Evolutionary conservation across 352 stramenopile species (phyloP).

Genomic region (Phytophthora hibernalis): DNA sequence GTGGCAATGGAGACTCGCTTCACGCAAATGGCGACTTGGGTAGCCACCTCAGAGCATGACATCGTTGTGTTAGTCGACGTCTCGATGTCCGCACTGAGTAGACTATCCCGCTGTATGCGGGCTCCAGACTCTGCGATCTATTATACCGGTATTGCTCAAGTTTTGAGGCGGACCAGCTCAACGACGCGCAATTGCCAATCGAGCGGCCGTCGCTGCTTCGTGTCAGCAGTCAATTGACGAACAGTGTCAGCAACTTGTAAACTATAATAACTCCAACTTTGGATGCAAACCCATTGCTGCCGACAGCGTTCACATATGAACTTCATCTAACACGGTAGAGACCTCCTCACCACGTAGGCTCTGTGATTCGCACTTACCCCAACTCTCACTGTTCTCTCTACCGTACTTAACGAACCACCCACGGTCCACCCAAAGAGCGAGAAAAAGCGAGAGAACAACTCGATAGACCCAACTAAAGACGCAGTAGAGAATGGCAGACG

Average conservation of each 20-base stretch:
- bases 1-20: background rate
- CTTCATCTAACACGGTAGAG: no score
- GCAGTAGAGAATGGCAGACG: slow-evolving; percentile 58
- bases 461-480: slow-evolving; percentile 12
- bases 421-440: slow-evolving; percentile 9
- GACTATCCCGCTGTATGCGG: no score
- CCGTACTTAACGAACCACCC: background rate
- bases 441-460: slow-evolving; percentile 26
- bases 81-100: background rate
- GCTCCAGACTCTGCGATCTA: no score
- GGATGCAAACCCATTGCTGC: slow-evolving; percentile 1
- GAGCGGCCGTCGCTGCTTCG: slow-evolving; percentile 2
- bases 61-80: background rate
- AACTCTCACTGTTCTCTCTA: background rate
- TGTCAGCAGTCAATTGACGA: background rate
- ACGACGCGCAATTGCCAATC: slow-evolving; percentile 10
- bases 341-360: no score
- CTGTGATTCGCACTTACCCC: background rate
- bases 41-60: background rate
- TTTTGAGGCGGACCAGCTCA: slow-evolving; percentile 1
- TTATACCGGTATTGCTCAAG: no score
- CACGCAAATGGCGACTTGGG: background rate
- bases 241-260: no score
- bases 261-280: background rate
- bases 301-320: background rate